These are phyloP conservation scores for Raddia distichophylla DNA, from an alignment of 176 grass and related monocot species.

Conservation along the genomic window DNA sequence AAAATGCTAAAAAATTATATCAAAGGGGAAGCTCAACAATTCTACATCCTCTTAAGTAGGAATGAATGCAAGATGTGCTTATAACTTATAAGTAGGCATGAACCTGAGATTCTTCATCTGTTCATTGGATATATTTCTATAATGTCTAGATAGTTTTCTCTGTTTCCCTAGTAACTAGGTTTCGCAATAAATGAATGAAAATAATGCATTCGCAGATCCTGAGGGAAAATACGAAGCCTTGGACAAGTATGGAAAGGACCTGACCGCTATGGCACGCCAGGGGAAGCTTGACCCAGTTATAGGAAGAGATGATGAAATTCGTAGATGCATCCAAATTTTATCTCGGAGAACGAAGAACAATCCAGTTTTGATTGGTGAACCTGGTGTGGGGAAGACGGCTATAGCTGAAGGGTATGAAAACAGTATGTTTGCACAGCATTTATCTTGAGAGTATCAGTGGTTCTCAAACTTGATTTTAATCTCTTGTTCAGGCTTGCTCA, in stretches of 20 bases:
- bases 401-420: slow-evolving; percentile 94
- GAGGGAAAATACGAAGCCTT: slow-evolving; percentile 98
- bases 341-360: slow-evolving; percentile 98
- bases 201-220: slow-evolving; percentile 55
- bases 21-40: background rate
- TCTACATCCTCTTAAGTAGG: background rate
- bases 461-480: slow-evolving; percentile 40
- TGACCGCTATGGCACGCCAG: slow-evolving; percentile 91
- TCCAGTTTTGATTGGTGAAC: slow-evolving; percentile 98
- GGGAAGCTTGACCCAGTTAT: slow-evolving; percentile 99
- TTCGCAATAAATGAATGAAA: slow-evolving; percentile 17
- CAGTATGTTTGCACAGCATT: background rate
- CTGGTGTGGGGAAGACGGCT: slow-evolving; percentile 97
- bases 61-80: background rate
- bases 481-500: slow-evolving; percentile 84
- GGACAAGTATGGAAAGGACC: slow-evolving; percentile 97
- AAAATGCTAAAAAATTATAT: background rate
- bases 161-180: background rate
- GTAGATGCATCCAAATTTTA: slow-evolving; percentile 98
- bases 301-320: slow-evolving; percentile 97
- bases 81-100: background rate
- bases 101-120: background rate
- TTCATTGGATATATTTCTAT: background rate
- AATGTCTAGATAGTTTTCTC: background rate
- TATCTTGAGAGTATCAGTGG: background rate